phyloP scores from a whole-genome alignment of 805 yeast genomes.

The Nakazawaea anatomiae region DNA sequence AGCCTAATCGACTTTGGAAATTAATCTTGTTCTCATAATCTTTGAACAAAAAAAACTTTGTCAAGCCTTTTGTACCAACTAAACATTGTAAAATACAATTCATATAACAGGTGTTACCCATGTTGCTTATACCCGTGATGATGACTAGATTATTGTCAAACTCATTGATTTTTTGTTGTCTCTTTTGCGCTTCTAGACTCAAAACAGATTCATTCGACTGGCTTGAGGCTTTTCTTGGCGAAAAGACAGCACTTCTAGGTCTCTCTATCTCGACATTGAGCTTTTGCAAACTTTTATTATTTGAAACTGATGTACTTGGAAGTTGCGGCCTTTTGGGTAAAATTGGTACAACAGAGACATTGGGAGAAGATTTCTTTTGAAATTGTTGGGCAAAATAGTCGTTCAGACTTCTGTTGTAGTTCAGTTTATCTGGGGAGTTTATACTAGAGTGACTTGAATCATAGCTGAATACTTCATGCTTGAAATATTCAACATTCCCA shows the following conservation, averaged over 20 bases:
- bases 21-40: conserved; percentile 66
- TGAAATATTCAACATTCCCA: background rate
- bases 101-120: conserved; percentile 93
- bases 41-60: conserved; percentile 55
- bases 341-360: background rate
- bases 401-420: conserved; percentile 6
- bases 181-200: conserved; percentile 5
- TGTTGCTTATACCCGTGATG: conserved; percentile 67
- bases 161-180: conserved; percentile 1
- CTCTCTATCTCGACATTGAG: background rate
- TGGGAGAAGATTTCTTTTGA: background rate
- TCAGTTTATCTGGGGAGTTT: background rate
- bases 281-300: background rate
- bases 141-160: conserved; percentile 25
- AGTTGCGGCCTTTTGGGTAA: background rate
- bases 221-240: background rate
- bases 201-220: background rate
- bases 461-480: background rate
- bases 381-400: conserved; percentile 5
- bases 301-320: background rate
- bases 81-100: conserved; percentile 86
- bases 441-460: background rate
- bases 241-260: conserved; percentile 3
- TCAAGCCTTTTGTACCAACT: conserved; percentile 62
- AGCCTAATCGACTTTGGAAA: conserved; percentile 65